Percentiles rank a stretch among this genome's conserved stretches.
These are phyloP conservation scores for Rubroshorea leprosula DNA, from an alignment of 345 rosid genomes.

Conservation along the genomic window DNA sequence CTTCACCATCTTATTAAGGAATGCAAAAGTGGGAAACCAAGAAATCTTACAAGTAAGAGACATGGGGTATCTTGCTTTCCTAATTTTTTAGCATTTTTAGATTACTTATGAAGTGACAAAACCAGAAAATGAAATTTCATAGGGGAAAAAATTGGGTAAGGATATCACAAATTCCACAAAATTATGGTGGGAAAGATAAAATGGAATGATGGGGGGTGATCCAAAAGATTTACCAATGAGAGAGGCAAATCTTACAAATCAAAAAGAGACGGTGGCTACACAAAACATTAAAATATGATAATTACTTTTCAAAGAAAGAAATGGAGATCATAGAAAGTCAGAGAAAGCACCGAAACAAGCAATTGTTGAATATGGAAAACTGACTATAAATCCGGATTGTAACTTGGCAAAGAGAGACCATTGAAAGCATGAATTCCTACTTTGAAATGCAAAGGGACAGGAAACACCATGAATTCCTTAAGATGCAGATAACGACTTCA, in stretches of 20 bases:
- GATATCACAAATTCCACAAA: constrained; percentile 8
- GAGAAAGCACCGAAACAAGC: constrained; percentile 3
- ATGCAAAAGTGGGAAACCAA: constrained; percentile 3
- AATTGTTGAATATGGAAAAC: constrained; percentile 3
- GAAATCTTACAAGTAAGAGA: constrained; percentile 13
- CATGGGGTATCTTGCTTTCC: constrained; percentile 20
- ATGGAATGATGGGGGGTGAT: constrained; percentile 19
- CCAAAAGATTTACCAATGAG: constrained; percentile 11
- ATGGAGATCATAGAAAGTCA: constrained; percentile 2
- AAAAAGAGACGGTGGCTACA: neutral
- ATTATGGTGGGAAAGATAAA: constrained; percentile 5
- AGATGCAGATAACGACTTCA: neutral
- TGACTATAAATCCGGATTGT: neutral
- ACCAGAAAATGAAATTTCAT: neutral
- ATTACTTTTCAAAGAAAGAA: constrained; percentile 3
- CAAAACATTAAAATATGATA: neutral
- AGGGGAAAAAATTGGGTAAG: neutral
- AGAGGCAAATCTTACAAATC: neutral
- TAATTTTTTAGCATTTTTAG: constrained; percentile 14
- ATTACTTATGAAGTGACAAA: constrained; percentile 14
- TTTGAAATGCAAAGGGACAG: neutral
- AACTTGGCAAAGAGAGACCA: neutral
- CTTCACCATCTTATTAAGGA: constrained; percentile 9
- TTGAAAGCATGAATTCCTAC: neutral
- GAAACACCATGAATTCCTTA: neutral